A percentile compares a stretch with the other conserved stretches of the same genome.
phyloP scores from a whole-genome alignment of 441 rosid species.

The Viola pubescens region DNA sequence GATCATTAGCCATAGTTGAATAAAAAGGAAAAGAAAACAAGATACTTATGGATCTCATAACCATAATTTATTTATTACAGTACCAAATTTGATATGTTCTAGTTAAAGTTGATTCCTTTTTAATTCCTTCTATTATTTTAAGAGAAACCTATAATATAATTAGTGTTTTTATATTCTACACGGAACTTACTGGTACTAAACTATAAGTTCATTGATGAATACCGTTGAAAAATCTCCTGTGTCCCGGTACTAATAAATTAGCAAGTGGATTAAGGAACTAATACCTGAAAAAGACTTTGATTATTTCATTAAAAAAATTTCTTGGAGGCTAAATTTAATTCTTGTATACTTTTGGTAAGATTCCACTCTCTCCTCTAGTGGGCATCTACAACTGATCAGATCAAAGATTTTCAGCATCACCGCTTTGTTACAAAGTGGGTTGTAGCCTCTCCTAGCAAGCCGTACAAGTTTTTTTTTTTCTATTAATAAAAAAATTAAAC shows the following conservation, averaged over 20 bases:
- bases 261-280: conserved; percentile 4
- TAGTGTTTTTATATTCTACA: not conserved
- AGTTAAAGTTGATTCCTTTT: not conserved
- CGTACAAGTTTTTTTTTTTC: too few relatives aligned
- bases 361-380: conserved; percentile 24
- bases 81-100: not conserved
- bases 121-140: not conserved
- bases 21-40: conserved; percentile 4
- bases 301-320: not conserved
- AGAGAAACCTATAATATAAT: not conserved
- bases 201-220: not conserved
- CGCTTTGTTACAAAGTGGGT: conserved; percentile 5
- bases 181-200: not conserved
- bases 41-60: conserved; percentile 13
- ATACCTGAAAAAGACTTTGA: conserved; percentile 11
- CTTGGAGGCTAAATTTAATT: conserved; percentile 1
- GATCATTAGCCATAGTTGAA: not conserved
- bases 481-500: too few relatives aligned
- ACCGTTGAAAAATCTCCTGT: not conserved
- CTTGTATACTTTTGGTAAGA: conserved; percentile 14
- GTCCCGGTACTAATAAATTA: not conserved
- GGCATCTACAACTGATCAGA: conserved; percentile 29
- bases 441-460: too few relatives aligned
- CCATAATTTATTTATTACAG: not conserved
- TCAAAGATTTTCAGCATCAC: conserved; percentile 20